Conservation (phyloP, 176 grass and related monocot species). For the Avena eriantha region DNA sequence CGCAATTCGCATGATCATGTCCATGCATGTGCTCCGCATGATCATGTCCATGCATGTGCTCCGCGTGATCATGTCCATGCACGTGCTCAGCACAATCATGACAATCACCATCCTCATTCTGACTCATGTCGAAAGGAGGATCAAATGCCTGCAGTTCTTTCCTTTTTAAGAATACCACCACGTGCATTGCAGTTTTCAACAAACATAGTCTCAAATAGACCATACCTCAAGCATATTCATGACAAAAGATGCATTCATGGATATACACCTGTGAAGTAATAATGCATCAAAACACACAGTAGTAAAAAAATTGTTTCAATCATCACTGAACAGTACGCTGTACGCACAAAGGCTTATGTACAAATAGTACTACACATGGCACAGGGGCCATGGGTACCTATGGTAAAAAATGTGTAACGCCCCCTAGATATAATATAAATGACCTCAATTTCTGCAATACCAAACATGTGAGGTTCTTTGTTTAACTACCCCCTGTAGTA, state of each 20-base stretch:
- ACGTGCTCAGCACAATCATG: conserved; percentile 48
- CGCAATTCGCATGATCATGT: conserved; percentile 54
- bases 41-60: conserved; percentile 52
- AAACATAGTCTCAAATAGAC: conserved; percentile 39
- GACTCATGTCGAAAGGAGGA: conserved; percentile 89
- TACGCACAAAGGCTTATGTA: conserved; percentile 30
- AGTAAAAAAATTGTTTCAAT: conserved; percentile 31
- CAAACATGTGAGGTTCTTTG: conserved; percentile 15
- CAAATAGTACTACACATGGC: conserved; percentile 29
- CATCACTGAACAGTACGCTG: conserved; percentile 32
- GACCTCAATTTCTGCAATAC: neutral
- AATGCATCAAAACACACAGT: conserved; percentile 54
- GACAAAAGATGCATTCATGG: conserved; percentile 89
- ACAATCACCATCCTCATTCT: conserved; percentile 63
- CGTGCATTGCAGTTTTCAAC: conserved; percentile 28
- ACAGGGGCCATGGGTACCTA: neutral
- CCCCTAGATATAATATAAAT: neutral
- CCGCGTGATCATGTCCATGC: conserved; percentile 52
- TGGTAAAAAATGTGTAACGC: neutral
- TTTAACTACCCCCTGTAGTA: conserved; percentile 1
- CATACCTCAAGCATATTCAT: conserved; percentile 98
- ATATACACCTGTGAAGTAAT: conserved; percentile 82
- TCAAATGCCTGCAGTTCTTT: conserved; percentile 83
- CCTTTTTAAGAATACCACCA: conserved; percentile 29
- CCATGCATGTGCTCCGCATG: conserved; percentile 48